A percentile compares a stretch with the other conserved stretches of the same genome.
Evolutionary conservation across 176 grass and related monocot species (phyloP).

Genomic region (Saccharum spontaneum): DNA sequence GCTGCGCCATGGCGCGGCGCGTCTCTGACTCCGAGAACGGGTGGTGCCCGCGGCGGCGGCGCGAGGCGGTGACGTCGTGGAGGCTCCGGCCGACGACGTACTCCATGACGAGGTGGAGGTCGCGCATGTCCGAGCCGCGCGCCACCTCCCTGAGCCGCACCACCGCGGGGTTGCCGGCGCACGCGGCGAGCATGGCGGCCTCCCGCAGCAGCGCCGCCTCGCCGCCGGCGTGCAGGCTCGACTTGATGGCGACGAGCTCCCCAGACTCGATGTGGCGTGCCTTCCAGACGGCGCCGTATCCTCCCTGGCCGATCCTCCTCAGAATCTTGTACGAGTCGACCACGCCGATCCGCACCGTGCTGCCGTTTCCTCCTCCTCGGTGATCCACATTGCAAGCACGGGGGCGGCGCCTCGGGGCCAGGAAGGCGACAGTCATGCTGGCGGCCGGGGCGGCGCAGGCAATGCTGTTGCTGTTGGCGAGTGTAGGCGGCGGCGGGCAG

Average conservation of each 20-base stretch:
- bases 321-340: no score
- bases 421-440: no score
- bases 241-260: background rate
- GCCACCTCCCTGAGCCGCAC: background rate
- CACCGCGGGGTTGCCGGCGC: background rate
- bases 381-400: no score
- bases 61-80: background rate
- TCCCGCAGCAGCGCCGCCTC: background rate
- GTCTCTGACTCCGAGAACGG: background rate
- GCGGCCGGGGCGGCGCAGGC: no score
- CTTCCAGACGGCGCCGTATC: background rate
- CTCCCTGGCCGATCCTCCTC: background rate
- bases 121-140: fast-evolving
- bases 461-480: no score
- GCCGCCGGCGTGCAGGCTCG: no score
- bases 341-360: no score
- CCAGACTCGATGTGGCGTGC: background rate
- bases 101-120: background rate
- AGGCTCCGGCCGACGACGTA: background rate
- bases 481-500: no score
- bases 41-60: background rate
- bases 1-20: background rate
- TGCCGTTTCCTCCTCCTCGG: no score
- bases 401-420: no score
- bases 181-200: background rate